Base-by-base conservation (phyloP, 805 yeast species). In the Diddensiella caesifluorescens region DNA sequence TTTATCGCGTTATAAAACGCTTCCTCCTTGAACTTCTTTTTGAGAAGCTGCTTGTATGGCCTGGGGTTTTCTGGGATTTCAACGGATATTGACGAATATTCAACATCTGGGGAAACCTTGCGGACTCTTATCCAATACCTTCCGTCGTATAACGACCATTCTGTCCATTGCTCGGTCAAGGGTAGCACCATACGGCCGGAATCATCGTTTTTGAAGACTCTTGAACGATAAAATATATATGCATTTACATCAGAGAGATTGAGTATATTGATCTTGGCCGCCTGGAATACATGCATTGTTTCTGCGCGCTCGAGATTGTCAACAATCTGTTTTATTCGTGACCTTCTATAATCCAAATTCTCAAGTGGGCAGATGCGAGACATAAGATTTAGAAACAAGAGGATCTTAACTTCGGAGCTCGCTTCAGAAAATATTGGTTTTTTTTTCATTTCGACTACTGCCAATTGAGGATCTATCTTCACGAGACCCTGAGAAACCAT, bases 81-180 rank as follows among this genome's bases (percentile, higher is more conserved):
- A 13, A 34, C 38, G 5, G 35, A 22, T 29, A 29, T 7, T 29
- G 15, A 7, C 32, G 12, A n/a, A 7, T 29, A 19, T 19, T 29
- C 15, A 12, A 23, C 27, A 9, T 7, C 12, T 23, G 27, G 12
- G 27, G 27, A 9, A 12, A 7, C 27, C 12, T 12, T 23, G 12
- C 35, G 19, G 15, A 37, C 42, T 5, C 47, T 26, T 10, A 37
- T 26, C 52, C 50, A 33, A 49, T 42, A 43, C 32, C 50, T 18
- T 38, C 46, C 35, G 30, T 51, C 55, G 16, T 45, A 37, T 30
- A 41, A 38, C 30, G 20, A 30, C 45, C 44, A 49, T 48, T 29
- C 52, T 50, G 49, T 57, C 55, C 39, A 49, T 28, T 16, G 10
- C 7, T 4, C 13, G 19, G 13, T 12, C 13, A 22, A 21, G 5